phyloP scores from a whole-genome alignment of 345 rosid species.

The Eucalyptus cloeziana region DNA sequence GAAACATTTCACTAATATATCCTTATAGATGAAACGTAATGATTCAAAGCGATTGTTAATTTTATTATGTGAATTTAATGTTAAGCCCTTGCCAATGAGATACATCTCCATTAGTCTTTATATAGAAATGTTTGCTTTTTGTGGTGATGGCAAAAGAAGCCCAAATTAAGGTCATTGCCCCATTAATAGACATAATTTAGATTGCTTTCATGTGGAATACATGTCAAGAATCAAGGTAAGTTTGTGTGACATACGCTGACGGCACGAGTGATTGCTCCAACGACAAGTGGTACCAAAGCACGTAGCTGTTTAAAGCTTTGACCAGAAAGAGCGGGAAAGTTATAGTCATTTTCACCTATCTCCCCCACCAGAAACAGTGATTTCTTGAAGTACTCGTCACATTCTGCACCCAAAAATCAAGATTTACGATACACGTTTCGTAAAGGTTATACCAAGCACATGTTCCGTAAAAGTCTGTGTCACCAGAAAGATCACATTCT shows the following conservation, averaged over 20 bases:
- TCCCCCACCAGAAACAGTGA: constrained; percentile 55
- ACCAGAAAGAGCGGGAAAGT: constrained; percentile 21
- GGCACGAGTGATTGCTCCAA: constrained; percentile 13
- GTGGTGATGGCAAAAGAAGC: neutral
- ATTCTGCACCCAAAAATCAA: constrained; percentile 18
- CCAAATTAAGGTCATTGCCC: neutral
- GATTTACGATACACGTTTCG: neutral
- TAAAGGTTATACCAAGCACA: neutral
- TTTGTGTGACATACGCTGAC: neutral
- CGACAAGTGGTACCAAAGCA: constrained; percentile 30
- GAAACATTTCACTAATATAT: neutral
- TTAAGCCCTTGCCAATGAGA: neutral
- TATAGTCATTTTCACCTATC: constrained; percentile 63
- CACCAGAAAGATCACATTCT: neutral
- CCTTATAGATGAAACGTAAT: neutral
- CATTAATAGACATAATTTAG: neutral
- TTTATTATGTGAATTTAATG: neutral
- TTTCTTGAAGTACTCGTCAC: constrained; percentile 28
- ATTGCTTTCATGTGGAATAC: neutral
- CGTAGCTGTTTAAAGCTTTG: constrained; percentile 12
- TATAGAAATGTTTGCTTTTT: neutral
- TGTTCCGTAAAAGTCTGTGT: neutral
- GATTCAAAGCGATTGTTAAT: neutral
- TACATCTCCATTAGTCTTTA: neutral
- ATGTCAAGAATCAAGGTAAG: neutral